Conservation (phyloP, 129 eudicot genomes). For the Rutidosis leptorrhynchoides region DNA sequence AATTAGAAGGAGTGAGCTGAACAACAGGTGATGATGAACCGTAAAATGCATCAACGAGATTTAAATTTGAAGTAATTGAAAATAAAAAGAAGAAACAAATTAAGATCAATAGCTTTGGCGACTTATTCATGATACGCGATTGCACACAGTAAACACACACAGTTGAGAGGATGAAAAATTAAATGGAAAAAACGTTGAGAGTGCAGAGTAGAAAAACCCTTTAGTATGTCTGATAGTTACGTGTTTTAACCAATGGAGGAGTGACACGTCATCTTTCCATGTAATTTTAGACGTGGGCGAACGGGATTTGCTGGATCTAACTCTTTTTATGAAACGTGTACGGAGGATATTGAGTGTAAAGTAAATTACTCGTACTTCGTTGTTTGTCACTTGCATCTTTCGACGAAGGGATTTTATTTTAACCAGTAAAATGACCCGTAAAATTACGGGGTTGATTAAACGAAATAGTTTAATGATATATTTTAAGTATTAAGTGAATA, state of each 20-base stretch:
- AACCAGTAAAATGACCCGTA: no score
- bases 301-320: constrained; percentile 19
- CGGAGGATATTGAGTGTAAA: constrained; percentile 1
- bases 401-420: no score
- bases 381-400: no score
- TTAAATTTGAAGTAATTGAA: constrained; percentile 19
- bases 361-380: no score
- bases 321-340: neutral
- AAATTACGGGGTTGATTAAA: no score
- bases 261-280: constrained; percentile 33
- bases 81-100: constrained; percentile 25
- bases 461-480: no score
- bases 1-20: constrained; percentile 74
- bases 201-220: constrained; percentile 40
- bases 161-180: constrained; percentile 1
- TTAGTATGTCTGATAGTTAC: constrained; percentile 25
- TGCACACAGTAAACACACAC: constrained; percentile 13
- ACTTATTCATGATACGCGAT: constrained; percentile 1
- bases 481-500: no score
- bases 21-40: constrained; percentile 72
- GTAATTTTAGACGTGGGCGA: no score
- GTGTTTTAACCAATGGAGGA: constrained; percentile 40
- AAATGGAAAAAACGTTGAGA: constrained; percentile 7
- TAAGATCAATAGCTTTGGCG: constrained; percentile 18
- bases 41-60: constrained; percentile 60